Conservation (phyloP, 2,329 filamentous ascomycete species). For the Aspergillus sp. region DNA sequence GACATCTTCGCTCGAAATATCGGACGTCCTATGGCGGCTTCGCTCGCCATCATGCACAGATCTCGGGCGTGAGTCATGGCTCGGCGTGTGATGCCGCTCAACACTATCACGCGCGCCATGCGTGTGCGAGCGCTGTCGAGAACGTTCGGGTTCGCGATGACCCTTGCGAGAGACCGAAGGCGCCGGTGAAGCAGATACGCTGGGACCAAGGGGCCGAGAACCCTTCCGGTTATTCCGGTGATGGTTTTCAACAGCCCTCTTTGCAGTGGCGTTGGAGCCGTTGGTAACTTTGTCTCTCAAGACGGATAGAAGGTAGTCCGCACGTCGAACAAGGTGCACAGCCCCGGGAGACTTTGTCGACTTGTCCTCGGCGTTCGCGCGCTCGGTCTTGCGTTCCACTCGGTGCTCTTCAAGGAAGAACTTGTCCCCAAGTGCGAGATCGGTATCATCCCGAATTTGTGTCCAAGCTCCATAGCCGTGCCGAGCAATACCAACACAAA, state of each 20-base stretch:
- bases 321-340: conserved; percentile 90
- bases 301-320: conserved; percentile 94
- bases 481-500: conserved; percentile 86
- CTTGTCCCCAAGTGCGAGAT: conserved; percentile 82
- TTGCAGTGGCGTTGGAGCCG: conserved; percentile 59
- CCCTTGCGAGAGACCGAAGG: conserved; percentile 42
- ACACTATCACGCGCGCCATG: conserved; percentile 42
- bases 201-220: conserved; percentile 33
- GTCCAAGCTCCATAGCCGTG: conserved; percentile 97
- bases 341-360: conserved; percentile 83
- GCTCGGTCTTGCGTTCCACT: conserved; percentile 96
- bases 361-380: conserved; percentile 60
- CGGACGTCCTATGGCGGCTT: conserved; percentile 31
- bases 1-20: conserved; percentile 34
- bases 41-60: conserved; percentile 34
- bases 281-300: conserved; percentile 83
- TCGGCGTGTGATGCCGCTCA: conserved; percentile 44
- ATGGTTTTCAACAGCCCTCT: conserved; percentile 83
- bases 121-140: conserved; percentile 41
- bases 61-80: conserved; percentile 37
- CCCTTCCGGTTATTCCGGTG: conserved; percentile 89
- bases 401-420: conserved; percentile 96
- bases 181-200: conserved; percentile 47
- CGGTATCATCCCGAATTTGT: conserved; percentile 86
- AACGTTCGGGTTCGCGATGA: conserved; percentile 42